phyloP scores from a whole-genome alignment of 768 basidiomycete genomes.

The Tricholoma sp. region DNA sequence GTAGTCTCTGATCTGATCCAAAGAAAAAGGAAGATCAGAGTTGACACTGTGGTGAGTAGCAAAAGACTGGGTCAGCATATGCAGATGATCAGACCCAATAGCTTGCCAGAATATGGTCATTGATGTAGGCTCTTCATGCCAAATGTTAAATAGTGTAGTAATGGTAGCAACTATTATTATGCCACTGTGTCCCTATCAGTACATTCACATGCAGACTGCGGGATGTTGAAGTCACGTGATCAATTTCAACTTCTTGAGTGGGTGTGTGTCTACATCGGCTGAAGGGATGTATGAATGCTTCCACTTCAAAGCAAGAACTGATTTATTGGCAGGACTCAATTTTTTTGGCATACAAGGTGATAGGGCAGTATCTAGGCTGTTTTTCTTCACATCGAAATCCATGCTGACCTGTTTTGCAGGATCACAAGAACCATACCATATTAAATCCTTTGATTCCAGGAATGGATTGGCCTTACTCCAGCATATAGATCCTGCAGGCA shows the following conservation, averaged over 20 bases:
- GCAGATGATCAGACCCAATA: neutral
- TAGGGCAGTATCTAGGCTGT: neutral
- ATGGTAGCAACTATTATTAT: slow-evolving; percentile 2
- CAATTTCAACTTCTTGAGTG: neutral
- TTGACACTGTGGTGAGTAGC: too few relatives aligned
- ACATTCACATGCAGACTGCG: too few relatives aligned
- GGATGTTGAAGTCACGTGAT: neutral
- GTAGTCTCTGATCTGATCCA: slow-evolving; percentile 2
- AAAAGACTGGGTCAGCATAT: too few relatives aligned
- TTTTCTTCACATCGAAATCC: slow-evolving; percentile 1
- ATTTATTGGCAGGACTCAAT: neutral
- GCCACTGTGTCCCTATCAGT: too few relatives aligned
- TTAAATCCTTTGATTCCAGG: neutral
- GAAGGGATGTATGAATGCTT: neutral
- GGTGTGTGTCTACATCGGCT: neutral
- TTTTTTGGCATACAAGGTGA: too few relatives aligned
- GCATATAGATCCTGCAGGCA: neutral
- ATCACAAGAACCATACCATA: neutral
- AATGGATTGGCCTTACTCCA: slow-evolving; percentile 2
- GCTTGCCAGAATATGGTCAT: neutral
- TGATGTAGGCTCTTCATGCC: neutral
- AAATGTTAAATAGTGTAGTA: slow-evolving; percentile 1
- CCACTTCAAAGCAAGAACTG: neutral
- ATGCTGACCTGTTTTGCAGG: neutral
- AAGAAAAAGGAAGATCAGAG: neutral